Evolutionary conservation across 1,284 basidiomycete genomes (phyloP).

Genomic region (Malassezia globosa): DNA sequence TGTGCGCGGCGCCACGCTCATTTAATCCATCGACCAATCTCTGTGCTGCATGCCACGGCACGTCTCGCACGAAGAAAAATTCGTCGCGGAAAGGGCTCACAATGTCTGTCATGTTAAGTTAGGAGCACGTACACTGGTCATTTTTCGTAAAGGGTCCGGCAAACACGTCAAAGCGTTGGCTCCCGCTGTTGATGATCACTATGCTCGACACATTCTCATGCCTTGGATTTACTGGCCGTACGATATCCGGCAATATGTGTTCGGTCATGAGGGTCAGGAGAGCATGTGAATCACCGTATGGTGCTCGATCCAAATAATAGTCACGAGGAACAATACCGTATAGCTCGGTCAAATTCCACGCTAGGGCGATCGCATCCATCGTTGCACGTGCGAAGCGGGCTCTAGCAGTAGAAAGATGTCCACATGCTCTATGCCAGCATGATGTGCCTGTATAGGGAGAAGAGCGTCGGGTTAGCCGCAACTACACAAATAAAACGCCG

Average conservation of each 20-base stretch:
- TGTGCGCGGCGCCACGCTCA: slow-evolving; percentile 21
- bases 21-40: slow-evolving; percentile 27
- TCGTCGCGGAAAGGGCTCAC: slow-evolving; percentile 38
- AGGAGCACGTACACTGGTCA: slow-evolving; percentile 25
- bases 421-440: slow-evolving; percentile 19
- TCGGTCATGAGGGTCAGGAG: slow-evolving; percentile 33
- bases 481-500: no score
- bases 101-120: slow-evolving; percentile 20
- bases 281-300: slow-evolving; percentile 25
- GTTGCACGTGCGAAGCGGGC: slow-evolving; percentile 30
- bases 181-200: slow-evolving; percentile 41
- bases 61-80: slow-evolving; percentile 37
- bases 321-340: slow-evolving; percentile 40
- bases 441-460: slow-evolving; percentile 17
- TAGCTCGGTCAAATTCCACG: slow-evolving; percentile 36
- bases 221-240: slow-evolving; percentile 29
- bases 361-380: slow-evolving; percentile 34
- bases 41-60: slow-evolving; percentile 30
- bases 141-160: slow-evolving; percentile 39
- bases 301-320: slow-evolving; percentile 38
- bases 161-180: slow-evolving; percentile 40
- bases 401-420: slow-evolving; percentile 31
- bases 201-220: slow-evolving; percentile 25
- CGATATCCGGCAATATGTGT: slow-evolving; percentile 37
- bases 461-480: not conserved